Evolutionary conservation across 768 basidiomycete genomes (phyloP).

Genomic region (Tulasnella sp.): DNA sequence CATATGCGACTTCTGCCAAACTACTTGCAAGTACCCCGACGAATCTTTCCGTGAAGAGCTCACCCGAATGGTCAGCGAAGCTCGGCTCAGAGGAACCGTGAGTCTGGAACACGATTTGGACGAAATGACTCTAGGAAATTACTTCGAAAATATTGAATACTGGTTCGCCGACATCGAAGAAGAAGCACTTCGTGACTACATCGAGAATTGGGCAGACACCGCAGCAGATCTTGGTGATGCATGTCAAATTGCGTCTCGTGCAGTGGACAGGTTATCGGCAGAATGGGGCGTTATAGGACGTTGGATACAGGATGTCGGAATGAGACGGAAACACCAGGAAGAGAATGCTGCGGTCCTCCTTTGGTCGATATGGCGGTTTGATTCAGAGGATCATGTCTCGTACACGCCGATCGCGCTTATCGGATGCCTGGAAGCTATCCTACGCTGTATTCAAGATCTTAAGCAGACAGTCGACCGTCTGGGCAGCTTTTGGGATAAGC

Average conservation of each 20-base stretch:
- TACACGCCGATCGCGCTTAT: background rate
- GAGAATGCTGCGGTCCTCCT: background rate
- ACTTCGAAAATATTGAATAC: background rate
- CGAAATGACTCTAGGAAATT: background rate
- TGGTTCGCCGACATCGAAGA: background rate
- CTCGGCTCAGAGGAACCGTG: background rate
- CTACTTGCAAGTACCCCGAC: background rate
- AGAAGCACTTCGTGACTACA: background rate
- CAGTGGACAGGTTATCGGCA: conserved; percentile 41
- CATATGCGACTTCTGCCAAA: background rate
- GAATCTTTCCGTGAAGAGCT: background rate
- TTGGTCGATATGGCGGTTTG: background rate
- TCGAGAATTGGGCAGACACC: background rate
- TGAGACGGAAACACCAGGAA: background rate
- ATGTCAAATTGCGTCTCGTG: background rate
- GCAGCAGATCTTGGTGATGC: background rate
- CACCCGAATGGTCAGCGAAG: background rate
- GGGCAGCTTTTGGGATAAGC: background rate
- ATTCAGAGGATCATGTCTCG: background rate
- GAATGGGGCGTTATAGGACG: background rate
- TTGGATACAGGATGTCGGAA: background rate
- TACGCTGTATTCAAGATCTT: background rate
- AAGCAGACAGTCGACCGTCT: background rate
- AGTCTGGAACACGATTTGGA: background rate
- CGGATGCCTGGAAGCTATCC: background rate